Evolutionary conservation across 129 eudicot species (phyloP).

Genomic region (Solidago caesia): DNA sequence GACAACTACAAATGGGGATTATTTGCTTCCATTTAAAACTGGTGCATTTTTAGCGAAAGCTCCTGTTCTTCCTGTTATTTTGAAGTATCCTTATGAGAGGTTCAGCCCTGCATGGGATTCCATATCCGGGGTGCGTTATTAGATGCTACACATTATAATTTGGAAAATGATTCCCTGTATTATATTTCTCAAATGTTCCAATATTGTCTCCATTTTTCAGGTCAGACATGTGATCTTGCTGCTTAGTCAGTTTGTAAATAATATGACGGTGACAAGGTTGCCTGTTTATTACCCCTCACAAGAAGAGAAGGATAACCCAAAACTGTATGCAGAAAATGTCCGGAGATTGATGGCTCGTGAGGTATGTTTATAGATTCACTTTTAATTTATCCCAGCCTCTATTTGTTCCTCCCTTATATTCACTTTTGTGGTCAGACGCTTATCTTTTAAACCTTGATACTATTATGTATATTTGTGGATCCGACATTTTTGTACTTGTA

Average conservation of each 20-base stretch:
- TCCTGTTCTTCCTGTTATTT: conserved; percentile 88
- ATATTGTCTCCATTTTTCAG: conserved; percentile 34
- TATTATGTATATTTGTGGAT: conserved; percentile 2
- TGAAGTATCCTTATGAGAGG: conserved; percentile 86
- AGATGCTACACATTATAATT: background rate
- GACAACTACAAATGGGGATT: conserved; percentile 93
- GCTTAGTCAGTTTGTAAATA: conserved; percentile 81
- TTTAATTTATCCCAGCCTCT: background rate
- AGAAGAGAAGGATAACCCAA: conserved; percentile 87
- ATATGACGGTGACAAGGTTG: conserved; percentile 67
- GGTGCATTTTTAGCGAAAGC: conserved; percentile 86
- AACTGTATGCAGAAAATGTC: conserved; percentile 78
- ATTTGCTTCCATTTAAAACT: conserved; percentile 83
- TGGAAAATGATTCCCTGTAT: background rate
- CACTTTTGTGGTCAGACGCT: background rate
- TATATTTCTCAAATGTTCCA: background rate
- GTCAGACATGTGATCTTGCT: conserved; percentile 76
- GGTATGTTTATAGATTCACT: conserved; percentile 42
- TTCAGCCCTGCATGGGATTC: conserved; percentile 99
- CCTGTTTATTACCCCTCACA: conserved; percentile 90
- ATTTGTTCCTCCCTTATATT: background rate
- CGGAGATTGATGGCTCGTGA: conserved; percentile 82
- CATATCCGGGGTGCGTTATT: conserved; percentile 79
- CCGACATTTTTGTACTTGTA: background rate
- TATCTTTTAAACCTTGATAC: background rate